These are phyloP conservation scores for Trichoderma oligosporum DNA, from an alignment of 2,329 filamentous ascomycete genomes.

Conservation along the genomic window DNA sequence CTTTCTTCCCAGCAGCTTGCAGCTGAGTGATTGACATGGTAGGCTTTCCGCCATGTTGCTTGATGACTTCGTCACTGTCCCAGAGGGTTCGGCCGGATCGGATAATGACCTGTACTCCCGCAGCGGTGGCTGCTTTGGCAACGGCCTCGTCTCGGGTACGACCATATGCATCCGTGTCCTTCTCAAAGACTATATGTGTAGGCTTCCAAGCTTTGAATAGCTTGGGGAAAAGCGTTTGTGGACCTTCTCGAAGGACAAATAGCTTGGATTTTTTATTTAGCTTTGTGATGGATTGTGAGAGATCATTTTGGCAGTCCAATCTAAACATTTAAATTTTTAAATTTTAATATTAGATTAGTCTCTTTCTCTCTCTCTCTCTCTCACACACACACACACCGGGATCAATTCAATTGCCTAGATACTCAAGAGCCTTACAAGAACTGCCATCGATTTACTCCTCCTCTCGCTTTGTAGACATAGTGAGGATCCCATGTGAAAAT, in stretches of 20 bases:
- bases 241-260: conserved; percentile 67
- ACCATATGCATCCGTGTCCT: conserved; percentile 72
- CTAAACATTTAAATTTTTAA: conserved; percentile 36
- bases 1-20: conserved; percentile 57
- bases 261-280: conserved; percentile 69
- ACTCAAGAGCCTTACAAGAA: conserved; percentile 51
- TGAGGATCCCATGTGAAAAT: conserved; percentile 80
- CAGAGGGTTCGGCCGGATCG: conserved; percentile 65
- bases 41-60: conserved; percentile 62
- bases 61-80: conserved; percentile 67
- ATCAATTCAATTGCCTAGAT: not conserved
- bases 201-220: conserved; percentile 70
- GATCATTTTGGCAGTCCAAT: conserved; percentile 68
- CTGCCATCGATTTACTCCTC: conserved; percentile 70
- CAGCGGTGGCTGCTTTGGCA: conserved; percentile 54
- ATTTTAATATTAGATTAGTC: too few relatives aligned
- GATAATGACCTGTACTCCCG: conserved; percentile 65
- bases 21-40: conserved; percentile 72
- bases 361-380: not conserved
- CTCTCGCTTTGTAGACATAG: conserved; percentile 69
- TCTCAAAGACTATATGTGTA: conserved; percentile 74
- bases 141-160: conserved; percentile 60
- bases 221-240: conserved; percentile 67
- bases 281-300: conserved; percentile 62
- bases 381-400: not conserved